phyloP scores from a whole-genome alignment of 768 basidiomycete genomes.

The Hygrophorus pudorinus region DNA sequence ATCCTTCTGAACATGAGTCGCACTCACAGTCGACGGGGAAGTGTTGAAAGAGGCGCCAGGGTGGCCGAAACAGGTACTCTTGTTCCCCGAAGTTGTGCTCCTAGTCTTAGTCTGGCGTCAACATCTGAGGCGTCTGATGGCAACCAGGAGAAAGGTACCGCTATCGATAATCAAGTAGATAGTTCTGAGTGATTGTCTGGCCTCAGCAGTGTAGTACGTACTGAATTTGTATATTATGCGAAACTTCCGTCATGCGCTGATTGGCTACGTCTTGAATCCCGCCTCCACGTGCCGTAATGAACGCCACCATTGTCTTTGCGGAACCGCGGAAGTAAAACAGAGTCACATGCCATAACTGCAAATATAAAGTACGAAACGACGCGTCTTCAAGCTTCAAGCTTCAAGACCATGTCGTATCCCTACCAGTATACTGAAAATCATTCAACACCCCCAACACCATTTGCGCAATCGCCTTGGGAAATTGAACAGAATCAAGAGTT shows the following conservation, averaged over 20 bases:
- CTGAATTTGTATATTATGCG: no score
- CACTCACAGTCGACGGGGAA: constrained; percentile 41
- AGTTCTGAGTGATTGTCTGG: no score
- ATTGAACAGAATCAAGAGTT: constrained; percentile 5
- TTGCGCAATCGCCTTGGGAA: constrained; percentile 29
- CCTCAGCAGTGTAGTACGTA: no score
- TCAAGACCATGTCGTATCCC: constrained; percentile 35
- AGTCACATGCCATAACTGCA: no score
- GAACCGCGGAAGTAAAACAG: no score
- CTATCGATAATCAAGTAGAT: no score
- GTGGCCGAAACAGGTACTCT: constrained; percentile 63
- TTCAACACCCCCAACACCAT: constrained; percentile 40
- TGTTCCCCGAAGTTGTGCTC: constrained; percentile 37
- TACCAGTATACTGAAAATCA: constrained; percentile 37
- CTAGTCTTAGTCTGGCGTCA: constrained; percentile 30
- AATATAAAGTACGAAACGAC: not conserved
- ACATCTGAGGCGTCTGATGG: constrained; percentile 23
- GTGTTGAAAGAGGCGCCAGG: constrained; percentile 54
- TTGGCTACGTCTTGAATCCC: no score
- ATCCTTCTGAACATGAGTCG: constrained; percentile 24
- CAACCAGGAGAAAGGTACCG: not conserved
- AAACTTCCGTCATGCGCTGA: no score
- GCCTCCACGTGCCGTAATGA: no score
- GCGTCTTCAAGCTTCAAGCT: not conserved
- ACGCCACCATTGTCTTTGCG: no score